A percentile compares a stretch with the other conserved stretches of the same genome.
Evolutionary conservation across 2,329 filamentous ascomycete species (phyloP).

Genomic region (Colletotrichum tanaceti): DNA sequence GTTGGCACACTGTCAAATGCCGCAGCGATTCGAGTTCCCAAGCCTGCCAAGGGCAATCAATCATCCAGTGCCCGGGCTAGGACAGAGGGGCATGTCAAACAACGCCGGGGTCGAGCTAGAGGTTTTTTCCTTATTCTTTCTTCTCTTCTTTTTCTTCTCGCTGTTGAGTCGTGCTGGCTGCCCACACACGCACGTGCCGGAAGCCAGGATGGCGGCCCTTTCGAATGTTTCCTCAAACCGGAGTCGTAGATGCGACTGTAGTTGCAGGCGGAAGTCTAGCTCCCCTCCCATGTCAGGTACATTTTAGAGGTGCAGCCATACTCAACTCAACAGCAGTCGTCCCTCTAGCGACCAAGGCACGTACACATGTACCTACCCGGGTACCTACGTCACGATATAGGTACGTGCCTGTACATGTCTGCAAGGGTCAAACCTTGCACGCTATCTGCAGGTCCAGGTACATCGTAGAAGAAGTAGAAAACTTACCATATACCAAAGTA

Average conservation of each 20-base stretch:
- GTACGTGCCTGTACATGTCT: too few species aligned
- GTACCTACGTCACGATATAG: too few species aligned
- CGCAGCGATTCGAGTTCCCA: constrained; percentile 6
- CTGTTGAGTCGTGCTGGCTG: constrained; percentile 28
- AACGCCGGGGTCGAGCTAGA: constrained; percentile 20
- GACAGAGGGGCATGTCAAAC: constrained; percentile 2
- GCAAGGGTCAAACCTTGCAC: too few species aligned
- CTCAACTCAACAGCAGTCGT: too few species aligned
- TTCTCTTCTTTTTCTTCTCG: too few species aligned
- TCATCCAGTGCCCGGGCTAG: constrained; percentile 3
- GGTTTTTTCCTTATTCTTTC: not conserved
- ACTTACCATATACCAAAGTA: not conserved
- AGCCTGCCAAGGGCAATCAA: constrained; percentile 37
- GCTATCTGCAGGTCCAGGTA: too few species aligned
- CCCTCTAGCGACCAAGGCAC: too few species aligned
- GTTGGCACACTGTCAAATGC: constrained; percentile 20
- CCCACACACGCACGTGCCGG: not conserved
- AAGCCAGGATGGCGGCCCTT: constrained; percentile 23
- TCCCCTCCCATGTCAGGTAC: too few species aligned
- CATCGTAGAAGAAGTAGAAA: too few species aligned
- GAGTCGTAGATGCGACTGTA: not conserved
- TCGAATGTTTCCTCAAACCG: constrained; percentile 30
- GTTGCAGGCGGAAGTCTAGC: too few species aligned
- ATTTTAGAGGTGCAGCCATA: too few species aligned
- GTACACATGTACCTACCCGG: too few species aligned